Evolutionary conservation across 331 rosid genomes (phyloP), one percentile per base, ranked within the genome.

Genomic region (Quercus lobata): DNA sequence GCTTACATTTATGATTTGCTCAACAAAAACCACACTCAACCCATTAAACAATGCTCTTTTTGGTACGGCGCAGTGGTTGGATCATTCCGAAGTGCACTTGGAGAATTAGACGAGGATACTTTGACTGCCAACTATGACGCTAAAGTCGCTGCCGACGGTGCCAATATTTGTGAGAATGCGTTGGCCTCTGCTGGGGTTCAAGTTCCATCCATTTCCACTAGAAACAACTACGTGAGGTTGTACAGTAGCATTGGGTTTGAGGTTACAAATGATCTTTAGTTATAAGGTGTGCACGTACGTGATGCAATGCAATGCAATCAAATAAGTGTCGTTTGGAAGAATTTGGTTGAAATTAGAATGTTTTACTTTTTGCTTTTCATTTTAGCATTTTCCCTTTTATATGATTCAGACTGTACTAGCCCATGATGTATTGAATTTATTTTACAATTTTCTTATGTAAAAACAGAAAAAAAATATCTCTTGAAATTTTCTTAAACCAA

Each of bases 81-180:
- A 10, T 76, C 78, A 1, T 83, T 75, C 84, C 53, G 6, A 5
- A 76, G 84, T 21, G 73, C 81, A 2, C 73, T 21, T 3, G 0
- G 0, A 0, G 81, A 76, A 53, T 34, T 80, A 1, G 44, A 62
- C 0, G 68, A 56, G 10, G 81, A 84, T 17, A 10, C 57, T 35
- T 1, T n/a, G 57, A n/a, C 58, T 1, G 87, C 87, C 14, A 80
- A 66, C 52, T 76, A 76, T 19, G 76, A 80, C 21, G 1, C 21
- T 14, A 58, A 15, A 57, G 4, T 32, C n/a, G 87, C 84, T 0
- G 53, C 29, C 8, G 79, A 41, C 10, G 71, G 57, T 3, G 78
- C 75, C 4, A 16, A 6, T 46, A 3, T 1, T 0, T 84, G 76
- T 21, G 73, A 72, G 57, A 30, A 24, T 10, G 73, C 9, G 3